Evolutionary conservation across 2,329 filamentous ascomycete species (phyloP).

Genomic region (Trichoderma aggressivum): DNA sequence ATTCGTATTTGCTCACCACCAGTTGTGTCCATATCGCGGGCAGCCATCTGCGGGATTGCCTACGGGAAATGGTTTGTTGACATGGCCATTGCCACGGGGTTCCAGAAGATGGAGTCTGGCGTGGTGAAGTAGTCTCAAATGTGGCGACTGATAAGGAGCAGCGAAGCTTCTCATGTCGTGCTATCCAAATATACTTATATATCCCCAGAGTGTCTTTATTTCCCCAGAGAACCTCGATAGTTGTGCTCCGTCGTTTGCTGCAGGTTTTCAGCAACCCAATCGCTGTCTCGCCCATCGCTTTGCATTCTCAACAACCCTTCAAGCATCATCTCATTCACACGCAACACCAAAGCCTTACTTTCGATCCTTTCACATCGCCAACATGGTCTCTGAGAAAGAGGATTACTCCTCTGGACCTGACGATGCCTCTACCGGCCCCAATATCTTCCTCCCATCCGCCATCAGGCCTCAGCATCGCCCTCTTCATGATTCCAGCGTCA

Average conservation of each 20-base stretch:
- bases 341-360: background rate
- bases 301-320: background rate
- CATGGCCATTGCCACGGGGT: background rate
- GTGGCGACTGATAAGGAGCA: background rate
- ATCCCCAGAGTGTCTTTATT: background rate
- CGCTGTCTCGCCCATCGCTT: background rate
- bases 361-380: background rate
- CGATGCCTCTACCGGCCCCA: background rate
- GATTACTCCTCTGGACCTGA: conserved; percentile 9
- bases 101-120: background rate
- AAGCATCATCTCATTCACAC: background rate
- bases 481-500: conserved; percentile 24
- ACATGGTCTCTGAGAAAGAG: conserved; percentile 1
- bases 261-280: background rate
- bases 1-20: background rate
- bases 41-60: background rate
- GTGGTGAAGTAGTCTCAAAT: background rate
- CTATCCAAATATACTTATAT: background rate
- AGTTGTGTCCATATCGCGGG: background rate
- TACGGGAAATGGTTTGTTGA: background rate
- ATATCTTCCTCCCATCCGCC: background rate
- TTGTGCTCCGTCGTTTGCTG: background rate
- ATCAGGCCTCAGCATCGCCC: conserved; percentile 17
- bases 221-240: background rate
- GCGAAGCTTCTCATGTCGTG: background rate